phyloP scores from a whole-genome alignment of 139 green algal species.

The Ettlia oleoabundans region DNA sequence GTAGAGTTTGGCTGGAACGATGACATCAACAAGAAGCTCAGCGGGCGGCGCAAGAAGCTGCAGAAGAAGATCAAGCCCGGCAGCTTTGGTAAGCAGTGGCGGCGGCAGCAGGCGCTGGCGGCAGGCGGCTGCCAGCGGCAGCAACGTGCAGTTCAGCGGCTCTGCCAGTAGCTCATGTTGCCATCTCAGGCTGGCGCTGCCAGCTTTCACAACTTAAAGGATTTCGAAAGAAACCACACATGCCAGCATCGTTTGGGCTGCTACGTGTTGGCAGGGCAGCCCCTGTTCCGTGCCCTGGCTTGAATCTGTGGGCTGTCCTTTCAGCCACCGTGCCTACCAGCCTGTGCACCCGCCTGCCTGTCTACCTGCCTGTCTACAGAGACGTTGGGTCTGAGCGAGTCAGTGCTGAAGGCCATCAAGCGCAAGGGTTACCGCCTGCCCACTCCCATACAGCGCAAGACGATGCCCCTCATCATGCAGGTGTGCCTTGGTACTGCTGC shows the following conservation, averaged over 20 bases:
- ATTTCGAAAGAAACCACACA: no score
- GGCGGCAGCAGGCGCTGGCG: background rate
- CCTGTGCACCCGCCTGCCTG: background rate
- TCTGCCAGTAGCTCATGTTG: no score
- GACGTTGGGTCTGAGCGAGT: conserved; percentile 77
- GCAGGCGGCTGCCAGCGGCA: background rate
- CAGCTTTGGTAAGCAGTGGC: conserved; percentile 65
- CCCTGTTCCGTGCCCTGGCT: no score
- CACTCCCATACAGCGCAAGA: conserved; percentile 94
- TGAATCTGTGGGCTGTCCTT: background rate
- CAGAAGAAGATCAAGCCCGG: conserved; percentile 68
- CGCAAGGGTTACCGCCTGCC: conserved; percentile 93
- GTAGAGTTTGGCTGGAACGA: conserved; percentile 47
- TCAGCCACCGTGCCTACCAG: conserved; percentile 21
- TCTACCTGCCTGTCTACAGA: conserved; percentile 61
- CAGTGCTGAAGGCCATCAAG: conserved; percentile 83
- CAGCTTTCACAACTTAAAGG: no score
- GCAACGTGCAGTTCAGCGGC: background rate
- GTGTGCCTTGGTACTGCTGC: background rate
- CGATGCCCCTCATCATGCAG: conserved; percentile 87
- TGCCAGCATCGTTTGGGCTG: no score
- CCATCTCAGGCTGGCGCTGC: no score
- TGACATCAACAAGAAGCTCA: conserved; percentile 29
- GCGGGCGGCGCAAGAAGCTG: conserved; percentile 57
- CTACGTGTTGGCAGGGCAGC: no score